Evolutionary conservation across 2,329 filamentous ascomycete species (phyloP).

Genomic region (Penicillium sclerotiorum): DNA sequence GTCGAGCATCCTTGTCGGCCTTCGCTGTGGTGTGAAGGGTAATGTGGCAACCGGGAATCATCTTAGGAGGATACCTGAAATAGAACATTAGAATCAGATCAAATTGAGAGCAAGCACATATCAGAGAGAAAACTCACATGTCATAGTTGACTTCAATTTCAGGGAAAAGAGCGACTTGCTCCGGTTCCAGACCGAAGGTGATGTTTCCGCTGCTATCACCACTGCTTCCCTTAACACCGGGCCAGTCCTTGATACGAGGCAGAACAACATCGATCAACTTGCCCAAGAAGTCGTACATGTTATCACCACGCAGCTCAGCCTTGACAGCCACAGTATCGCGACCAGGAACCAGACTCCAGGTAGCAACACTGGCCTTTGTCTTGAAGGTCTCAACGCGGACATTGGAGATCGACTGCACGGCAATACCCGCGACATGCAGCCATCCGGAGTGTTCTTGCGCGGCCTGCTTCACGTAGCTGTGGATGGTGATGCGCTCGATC

Average conservation of each 20-base stretch:
- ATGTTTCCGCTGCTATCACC: slow-evolving; percentile 91
- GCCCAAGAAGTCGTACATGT: slow-evolving; percentile 86
- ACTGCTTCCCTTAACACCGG: slow-evolving; percentile 72
- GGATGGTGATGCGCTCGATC: slow-evolving; percentile 77
- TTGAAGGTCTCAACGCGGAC: slow-evolving; percentile 70
- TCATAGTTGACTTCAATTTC: slow-evolving; percentile 96
- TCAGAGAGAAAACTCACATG: slow-evolving; percentile 60
- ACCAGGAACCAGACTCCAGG: slow-evolving; percentile 74
- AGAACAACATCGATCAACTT: slow-evolving; percentile 89
- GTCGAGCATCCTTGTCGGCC: slow-evolving; percentile 79
- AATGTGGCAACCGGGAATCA: slow-evolving; percentile 85
- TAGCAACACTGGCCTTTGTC: slow-evolving; percentile 69
- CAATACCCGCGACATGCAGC: slow-evolving; percentile 80
- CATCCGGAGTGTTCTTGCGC: slow-evolving; percentile 71
- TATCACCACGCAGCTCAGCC: slow-evolving; percentile 73
- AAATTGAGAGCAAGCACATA: not conserved
- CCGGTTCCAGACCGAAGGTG: slow-evolving; percentile 74
- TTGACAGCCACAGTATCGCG: slow-evolving; percentile 73
- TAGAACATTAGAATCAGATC: not conserved
- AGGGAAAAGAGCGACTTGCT: slow-evolving; percentile 81
- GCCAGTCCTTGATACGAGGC: slow-evolving; percentile 95
- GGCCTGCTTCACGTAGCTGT: slow-evolving; percentile 69
- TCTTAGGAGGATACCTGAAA: slow-evolving; percentile 63
- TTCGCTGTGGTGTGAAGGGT: slow-evolving; percentile 81
- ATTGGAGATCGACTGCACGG: slow-evolving; percentile 83